Evolutionary conservation across 768 basidiomycete genomes (phyloP).

Genomic region (Calocybe gangraenosa): DNA sequence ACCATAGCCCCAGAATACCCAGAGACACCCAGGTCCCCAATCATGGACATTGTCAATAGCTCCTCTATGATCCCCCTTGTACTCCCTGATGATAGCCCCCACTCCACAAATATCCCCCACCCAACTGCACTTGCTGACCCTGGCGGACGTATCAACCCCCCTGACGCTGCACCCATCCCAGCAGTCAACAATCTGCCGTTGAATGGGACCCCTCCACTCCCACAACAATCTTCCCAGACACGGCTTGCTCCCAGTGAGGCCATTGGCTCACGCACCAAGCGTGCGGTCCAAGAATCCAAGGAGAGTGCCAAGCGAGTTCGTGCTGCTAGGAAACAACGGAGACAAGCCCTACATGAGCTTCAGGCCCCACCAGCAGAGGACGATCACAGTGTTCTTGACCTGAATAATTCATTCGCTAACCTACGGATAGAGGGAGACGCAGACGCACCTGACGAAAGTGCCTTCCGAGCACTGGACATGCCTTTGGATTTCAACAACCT

Average conservation of each 20-base stretch:
- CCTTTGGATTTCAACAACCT: background rate
- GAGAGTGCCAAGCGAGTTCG: constrained; percentile 3
- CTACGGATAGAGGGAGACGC: background rate
- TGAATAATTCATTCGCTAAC: background rate
- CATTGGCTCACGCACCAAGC: background rate
- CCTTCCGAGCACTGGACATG: background rate
- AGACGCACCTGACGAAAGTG: background rate
- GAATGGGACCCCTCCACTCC: too few species aligned
- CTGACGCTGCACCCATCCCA: too few species aligned
- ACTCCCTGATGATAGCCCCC: too few species aligned
- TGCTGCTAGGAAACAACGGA: background rate
- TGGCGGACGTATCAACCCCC: too few species aligned
- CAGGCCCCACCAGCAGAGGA: background rate
- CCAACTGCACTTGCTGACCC: too few species aligned
- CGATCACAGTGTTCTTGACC: background rate
- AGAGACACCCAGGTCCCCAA: background rate
- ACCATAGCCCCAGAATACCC: background rate
- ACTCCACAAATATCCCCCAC: too few species aligned
- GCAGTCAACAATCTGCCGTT: too few species aligned
- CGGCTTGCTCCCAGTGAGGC: background rate
- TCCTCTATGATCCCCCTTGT: background rate
- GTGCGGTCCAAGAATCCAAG: constrained; percentile 2
- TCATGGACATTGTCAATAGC: background rate
- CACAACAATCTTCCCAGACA: too few species aligned
- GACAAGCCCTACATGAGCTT: background rate